Percentiles rank a stretch among this genome's conserved stretches.
Conservation (phyloP, 2,329 filamentous ascomycete species). For the Hortaea werneckii region DNA sequence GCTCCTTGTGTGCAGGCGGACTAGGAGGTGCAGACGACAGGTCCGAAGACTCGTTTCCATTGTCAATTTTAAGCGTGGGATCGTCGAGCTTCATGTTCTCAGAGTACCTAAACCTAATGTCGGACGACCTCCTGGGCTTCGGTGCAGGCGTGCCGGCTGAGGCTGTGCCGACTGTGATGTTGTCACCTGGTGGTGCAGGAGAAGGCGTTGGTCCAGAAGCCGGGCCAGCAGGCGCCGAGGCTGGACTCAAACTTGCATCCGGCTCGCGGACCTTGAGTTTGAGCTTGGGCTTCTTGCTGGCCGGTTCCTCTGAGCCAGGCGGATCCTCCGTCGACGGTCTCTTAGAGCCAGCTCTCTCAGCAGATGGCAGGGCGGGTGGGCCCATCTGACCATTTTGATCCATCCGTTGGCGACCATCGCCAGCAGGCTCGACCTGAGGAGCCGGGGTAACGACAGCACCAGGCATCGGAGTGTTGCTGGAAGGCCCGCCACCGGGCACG, state of each 20-base stretch:
- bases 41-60: slow-evolving; percentile 14
- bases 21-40: slow-evolving; percentile 15
- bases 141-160: no score
- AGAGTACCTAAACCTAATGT: slow-evolving; percentile 8
- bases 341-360: not conserved
- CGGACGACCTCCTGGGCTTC: slow-evolving; percentile 8
- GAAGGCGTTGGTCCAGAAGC: not conserved
- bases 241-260: slow-evolving; percentile 3
- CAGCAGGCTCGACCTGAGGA: slow-evolving; percentile 3
- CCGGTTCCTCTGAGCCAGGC: slow-evolving; percentile 6
- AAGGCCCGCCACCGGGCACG: slow-evolving; percentile 1
- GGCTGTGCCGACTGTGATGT: slow-evolving; percentile 12
- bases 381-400: not conserved
- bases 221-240: slow-evolving; percentile 1
- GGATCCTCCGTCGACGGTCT: not conserved
- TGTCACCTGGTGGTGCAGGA: slow-evolving; percentile 3
- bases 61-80: slow-evolving; percentile 2
- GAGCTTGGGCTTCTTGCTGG: slow-evolving; percentile 16
- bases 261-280: slow-evolving; percentile 19
- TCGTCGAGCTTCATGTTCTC: slow-evolving; percentile 9
- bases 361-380: not conserved
- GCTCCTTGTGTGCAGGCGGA: slow-evolving; percentile 6
- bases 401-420: not conserved
- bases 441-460: slow-evolving; percentile 4
- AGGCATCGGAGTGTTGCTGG: not conserved